Evolutionary conservation across 441 rosid species (phyloP).

Genomic region (Geranium incanum): DNA sequence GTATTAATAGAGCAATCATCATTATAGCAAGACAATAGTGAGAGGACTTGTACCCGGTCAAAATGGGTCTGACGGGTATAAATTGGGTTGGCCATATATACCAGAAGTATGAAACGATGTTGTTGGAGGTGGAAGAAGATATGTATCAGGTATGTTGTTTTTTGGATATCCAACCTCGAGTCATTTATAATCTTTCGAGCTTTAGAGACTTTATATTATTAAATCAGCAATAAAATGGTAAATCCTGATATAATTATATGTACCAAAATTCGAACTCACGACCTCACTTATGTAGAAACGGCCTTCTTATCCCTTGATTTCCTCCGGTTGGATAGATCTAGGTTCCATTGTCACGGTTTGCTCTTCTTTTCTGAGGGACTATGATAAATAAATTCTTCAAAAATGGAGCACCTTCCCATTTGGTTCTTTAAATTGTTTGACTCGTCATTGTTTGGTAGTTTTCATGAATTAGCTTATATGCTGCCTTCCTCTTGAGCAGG

Average conservation of each 20-base stretch:
- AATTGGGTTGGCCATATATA: constrained; percentile 67
- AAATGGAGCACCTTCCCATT: background rate
- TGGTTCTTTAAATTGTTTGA: background rate
- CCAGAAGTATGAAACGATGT: constrained; percentile 78
- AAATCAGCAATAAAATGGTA: too few relatives aligned
- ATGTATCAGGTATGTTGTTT: constrained; percentile 53
- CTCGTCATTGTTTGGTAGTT: background rate
- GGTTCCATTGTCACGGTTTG: background rate
- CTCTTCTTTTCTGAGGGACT: background rate
- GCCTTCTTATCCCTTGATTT: background rate
- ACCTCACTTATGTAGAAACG: too few relatives aligned
- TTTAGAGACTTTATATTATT: background rate
- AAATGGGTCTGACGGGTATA: constrained; percentile 62
- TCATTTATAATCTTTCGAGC: background rate
- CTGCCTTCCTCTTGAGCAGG: constrained; percentile 30
- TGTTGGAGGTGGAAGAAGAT: constrained; percentile 80
- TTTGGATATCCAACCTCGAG: background rate
- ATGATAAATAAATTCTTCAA: too few relatives aligned
- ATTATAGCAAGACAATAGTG: constrained; percentile 5
- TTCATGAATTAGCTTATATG: constrained; percentile 3
- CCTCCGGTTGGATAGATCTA: background rate
- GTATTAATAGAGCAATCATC: background rate
- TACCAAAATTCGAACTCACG: too few relatives aligned
- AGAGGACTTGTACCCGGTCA: constrained; percentile 14
- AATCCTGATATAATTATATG: too few relatives aligned